phyloP scores from a whole-genome alignment of 768 basidiomycete species.

The Psilocybe cyanescens region DNA sequence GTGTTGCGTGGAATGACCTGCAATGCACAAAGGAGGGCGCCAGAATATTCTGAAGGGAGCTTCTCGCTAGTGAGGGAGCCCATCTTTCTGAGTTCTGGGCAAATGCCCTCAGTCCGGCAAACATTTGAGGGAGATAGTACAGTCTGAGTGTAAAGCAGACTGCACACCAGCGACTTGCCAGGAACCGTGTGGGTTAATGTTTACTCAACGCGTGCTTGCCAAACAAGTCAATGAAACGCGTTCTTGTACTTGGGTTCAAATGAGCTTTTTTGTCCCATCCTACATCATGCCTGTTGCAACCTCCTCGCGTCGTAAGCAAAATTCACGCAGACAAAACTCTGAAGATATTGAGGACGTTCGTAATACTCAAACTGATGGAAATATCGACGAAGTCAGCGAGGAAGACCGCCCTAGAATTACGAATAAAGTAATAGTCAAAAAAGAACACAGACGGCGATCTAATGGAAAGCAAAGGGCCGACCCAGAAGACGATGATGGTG shows the following conservation, averaged over 20 bases:
- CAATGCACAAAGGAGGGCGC: slow-evolving; percentile 27
- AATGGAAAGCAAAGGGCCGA: slow-evolving; percentile 33
- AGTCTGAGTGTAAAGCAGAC: background rate
- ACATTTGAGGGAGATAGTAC: slow-evolving; percentile 31
- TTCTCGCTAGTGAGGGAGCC: slow-evolving; percentile 29
- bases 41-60: slow-evolving; percentile 12
- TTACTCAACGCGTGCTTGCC: slow-evolving; percentile 26
- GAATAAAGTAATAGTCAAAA: slow-evolving; percentile 33
- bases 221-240: slow-evolving; percentile 39
- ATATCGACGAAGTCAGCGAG: slow-evolving; percentile 51
- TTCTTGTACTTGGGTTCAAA: slow-evolving; percentile 20
- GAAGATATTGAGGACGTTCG: slow-evolving; percentile 66
- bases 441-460: slow-evolving; percentile 29
- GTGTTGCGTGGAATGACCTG: slow-evolving; percentile 67
- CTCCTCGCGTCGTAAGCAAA: slow-evolving; percentile 41
- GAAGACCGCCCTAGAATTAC: slow-evolving; percentile 37
- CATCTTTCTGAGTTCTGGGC: slow-evolving; percentile 30
- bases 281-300: slow-evolving; percentile 40
- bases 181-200: slow-evolving; percentile 14
- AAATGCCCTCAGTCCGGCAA: slow-evolving; percentile 39
- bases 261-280: slow-evolving; percentile 10
- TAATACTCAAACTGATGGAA: slow-evolving; percentile 33
- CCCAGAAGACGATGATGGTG: slow-evolving; percentile 23
- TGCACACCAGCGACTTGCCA: background rate
- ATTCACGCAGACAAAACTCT: slow-evolving; percentile 48